phyloP scores from a whole-genome alignment of 1,284 basidiomycete species.

The Entoloma clypeatum region DNA sequence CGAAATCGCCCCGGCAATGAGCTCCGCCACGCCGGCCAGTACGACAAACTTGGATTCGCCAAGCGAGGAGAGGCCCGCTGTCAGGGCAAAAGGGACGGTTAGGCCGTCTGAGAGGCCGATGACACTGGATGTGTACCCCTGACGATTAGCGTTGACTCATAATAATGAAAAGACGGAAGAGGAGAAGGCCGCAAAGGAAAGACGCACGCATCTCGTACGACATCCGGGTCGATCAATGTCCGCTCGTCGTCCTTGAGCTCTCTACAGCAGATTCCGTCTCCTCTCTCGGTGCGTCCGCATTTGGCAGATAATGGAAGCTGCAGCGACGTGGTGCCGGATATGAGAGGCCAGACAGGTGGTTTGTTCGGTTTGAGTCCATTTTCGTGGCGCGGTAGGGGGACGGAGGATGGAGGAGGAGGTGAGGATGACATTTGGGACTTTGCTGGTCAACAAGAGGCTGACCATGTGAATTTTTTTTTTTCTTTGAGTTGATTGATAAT shows the following conservation, averaged over 20 bases:
- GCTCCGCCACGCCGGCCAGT: constrained; percentile 87
- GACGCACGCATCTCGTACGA: constrained; percentile 78
- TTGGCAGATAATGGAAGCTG: constrained; percentile 50
- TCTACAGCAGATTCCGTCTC: constrained; percentile 76
- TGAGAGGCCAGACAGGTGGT: constrained; percentile 63
- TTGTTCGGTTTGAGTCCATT: constrained; percentile 21
- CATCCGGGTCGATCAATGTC: constrained; percentile 77
- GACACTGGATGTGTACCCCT: constrained; percentile 49
- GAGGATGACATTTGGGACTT: constrained; percentile 14
- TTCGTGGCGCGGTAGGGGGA: constrained; percentile 17
- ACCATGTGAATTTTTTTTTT: no score
- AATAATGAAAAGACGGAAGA: background rate
- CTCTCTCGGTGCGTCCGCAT: constrained; percentile 53
- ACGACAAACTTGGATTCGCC: constrained; percentile 88
- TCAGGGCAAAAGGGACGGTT: constrained; percentile 89
- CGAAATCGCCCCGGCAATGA: constrained; percentile 91
- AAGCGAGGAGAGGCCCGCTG: constrained; percentile 87
- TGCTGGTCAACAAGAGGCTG: no score
- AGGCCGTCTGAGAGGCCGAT: constrained; percentile 97
- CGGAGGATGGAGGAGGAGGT: constrained; percentile 10
- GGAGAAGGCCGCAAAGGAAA: constrained; percentile 3
- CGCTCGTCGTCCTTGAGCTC: constrained; percentile 79
- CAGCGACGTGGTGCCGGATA: constrained; percentile 34
- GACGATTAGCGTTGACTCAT: constrained; percentile 1
- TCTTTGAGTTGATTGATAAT: no score